A percentile compares a stretch with the other conserved stretches of the same genome.
These are phyloP conservation scores for Aspergillus quadricinctus DNA, from an alignment of 2,329 filamentous ascomycete genomes.

Conservation along the genomic window DNA sequence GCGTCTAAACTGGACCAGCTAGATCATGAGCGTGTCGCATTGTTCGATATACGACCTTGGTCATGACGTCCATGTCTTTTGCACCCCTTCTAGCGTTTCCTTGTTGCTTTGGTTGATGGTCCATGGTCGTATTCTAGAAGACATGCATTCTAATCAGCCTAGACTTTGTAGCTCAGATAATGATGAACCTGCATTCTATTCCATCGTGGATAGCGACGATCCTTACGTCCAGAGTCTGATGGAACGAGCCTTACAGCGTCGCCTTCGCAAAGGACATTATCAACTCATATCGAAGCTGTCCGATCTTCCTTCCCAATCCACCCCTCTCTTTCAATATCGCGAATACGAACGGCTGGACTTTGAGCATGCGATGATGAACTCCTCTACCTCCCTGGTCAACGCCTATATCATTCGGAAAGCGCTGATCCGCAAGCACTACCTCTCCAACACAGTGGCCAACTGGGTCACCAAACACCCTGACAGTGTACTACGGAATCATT, in stretches of 20 bases:
- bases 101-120: slow-evolving; percentile 11
- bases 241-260: slow-evolving; percentile 61
- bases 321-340: slow-evolving; percentile 68
- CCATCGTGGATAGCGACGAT: slow-evolving; percentile 79
- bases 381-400: slow-evolving; percentile 66
- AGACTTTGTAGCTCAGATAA: slow-evolving; percentile 33
- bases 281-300: slow-evolving; percentile 51
- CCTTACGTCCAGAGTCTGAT: slow-evolving; percentile 85
- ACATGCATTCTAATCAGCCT: slow-evolving; percentile 29
- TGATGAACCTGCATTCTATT: slow-evolving; percentile 53
- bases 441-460: slow-evolving; percentile 75
- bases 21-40: slow-evolving; percentile 21
- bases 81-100: slow-evolving; percentile 2
- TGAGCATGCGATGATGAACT: slow-evolving; percentile 61
- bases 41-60: slow-evolving; percentile 23
- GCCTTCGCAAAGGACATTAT: slow-evolving; percentile 54
- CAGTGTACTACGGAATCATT: slow-evolving; percentile 63
- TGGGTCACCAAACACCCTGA: slow-evolving; percentile 81
- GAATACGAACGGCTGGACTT: slow-evolving; percentile 89
- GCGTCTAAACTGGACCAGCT: slow-evolving; percentile 18
- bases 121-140: slow-evolving; percentile 5
- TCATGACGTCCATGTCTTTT: slow-evolving; percentile 19
- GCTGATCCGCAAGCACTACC: slow-evolving; percentile 91
- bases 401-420: slow-evolving; percentile 95
- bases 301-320: slow-evolving; percentile 44